phyloP scores from a whole-genome alignment of 1,284 basidiomycete species.

The Tausonia pullulans region DNA sequence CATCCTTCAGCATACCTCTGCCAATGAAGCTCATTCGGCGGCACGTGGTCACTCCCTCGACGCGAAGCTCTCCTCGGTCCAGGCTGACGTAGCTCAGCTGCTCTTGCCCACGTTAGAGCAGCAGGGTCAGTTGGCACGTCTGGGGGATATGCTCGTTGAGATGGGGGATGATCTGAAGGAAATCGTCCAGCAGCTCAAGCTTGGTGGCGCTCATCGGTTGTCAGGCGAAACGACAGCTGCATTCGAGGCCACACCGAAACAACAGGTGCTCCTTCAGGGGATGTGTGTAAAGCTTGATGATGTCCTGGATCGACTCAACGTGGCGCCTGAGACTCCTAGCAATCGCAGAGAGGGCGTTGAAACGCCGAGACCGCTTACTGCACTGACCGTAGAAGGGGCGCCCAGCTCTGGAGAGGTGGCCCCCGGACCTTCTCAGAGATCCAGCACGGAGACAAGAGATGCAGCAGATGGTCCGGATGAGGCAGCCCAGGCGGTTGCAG shows the following conservation, averaged over 20 bases:
- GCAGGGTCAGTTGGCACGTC: background rate
- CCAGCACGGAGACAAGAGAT: too few species aligned
- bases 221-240: too few species aligned
- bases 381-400: too few species aligned
- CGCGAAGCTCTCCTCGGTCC: slow-evolving; percentile 3
- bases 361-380: too few species aligned
- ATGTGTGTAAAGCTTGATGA: slow-evolving; percentile 4
- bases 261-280: background rate
- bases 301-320: background rate
- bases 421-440: too few species aligned
- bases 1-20: background rate
- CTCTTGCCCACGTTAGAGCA: background rate
- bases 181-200: background rate
- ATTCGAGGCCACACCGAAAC: background rate
- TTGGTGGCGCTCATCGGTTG: background rate
- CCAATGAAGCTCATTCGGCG: background rate
- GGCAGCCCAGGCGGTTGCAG: background rate
- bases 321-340: too few species aligned
- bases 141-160: background rate
- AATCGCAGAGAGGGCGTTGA: too few species aligned
- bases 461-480: background rate
- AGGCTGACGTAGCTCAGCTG: background rate
- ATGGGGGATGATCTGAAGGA: slow-evolving; percentile 1
- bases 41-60: background rate
- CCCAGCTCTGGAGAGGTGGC: too few species aligned